phyloP scores from a whole-genome alignment of 306 rosid species.

The Arachis stenosperma region DNA sequence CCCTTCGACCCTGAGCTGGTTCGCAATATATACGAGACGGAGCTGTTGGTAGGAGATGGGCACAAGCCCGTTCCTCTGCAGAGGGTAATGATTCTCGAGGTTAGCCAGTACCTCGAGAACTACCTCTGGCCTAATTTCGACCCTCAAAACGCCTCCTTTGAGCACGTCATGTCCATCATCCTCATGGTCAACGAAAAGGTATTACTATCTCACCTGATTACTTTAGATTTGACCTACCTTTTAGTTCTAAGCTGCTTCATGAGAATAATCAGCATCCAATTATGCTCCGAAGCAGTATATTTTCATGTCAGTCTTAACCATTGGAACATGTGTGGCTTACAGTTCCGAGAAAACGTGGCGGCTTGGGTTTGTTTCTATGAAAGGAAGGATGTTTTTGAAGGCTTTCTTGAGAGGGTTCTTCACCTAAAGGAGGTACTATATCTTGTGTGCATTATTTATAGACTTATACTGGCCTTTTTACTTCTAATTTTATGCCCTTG shows the following conservation, averaged over 20 bases:
- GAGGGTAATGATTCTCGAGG: conserved; percentile 95
- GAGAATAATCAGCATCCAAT: background rate
- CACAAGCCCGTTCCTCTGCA: conserved; percentile 82
- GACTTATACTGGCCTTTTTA: background rate
- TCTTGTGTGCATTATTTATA: background rate
- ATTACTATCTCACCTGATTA: background rate
- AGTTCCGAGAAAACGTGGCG: conserved; percentile 94
- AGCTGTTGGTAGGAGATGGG: conserved; percentile 68
- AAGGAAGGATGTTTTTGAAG: conserved; percentile 73
- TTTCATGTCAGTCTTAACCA: too few relatives aligned
- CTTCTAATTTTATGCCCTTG: background rate
- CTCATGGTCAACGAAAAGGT: conserved; percentile 97
- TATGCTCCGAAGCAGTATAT: background rate
- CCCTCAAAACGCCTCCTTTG: conserved; percentile 65
- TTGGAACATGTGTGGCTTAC: conserved; percentile 30
- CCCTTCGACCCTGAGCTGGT: conserved; percentile 72
- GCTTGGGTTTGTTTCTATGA: conserved; percentile 96
- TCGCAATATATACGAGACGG: conserved; percentile 73
- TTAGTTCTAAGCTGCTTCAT: background rate
- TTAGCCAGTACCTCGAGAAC: conserved; percentile 93
- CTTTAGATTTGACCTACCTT: background rate
- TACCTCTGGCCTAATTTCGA: conserved; percentile 86
- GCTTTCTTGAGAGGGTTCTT: conserved; percentile 88
- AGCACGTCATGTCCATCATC: conserved; percentile 94
- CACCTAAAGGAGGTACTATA: conserved; percentile 71